These are phyloP conservation scores for Petunia axillaris DNA, from an alignment of 257 asterid species.

Conservation along the genomic window DNA sequence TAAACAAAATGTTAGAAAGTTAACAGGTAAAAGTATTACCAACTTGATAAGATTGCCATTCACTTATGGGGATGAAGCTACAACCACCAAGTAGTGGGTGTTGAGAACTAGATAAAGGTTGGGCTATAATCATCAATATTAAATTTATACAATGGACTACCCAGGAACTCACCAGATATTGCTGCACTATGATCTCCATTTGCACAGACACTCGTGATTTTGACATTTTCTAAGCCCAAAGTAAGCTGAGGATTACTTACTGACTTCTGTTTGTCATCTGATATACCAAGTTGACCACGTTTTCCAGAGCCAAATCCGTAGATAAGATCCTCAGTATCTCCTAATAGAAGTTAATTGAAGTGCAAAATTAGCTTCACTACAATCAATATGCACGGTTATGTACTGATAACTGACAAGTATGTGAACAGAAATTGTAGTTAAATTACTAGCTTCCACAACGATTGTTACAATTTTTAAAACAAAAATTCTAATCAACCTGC, in stretches of 20 bases:
- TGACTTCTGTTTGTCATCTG: constrained; percentile 56
- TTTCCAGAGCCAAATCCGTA: constrained; percentile 88
- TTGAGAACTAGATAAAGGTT: neutral
- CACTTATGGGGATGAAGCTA: neutral
- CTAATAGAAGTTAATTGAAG: constrained; percentile 31
- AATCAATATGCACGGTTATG: constrained; percentile 13
- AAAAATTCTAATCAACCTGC: neutral
- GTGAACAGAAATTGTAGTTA: neutral
- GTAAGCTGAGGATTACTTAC: constrained; percentile 62
- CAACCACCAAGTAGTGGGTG: neutral
- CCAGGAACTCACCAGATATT: constrained; percentile 55
- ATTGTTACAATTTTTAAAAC: neutral
- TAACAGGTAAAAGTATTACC: neutral
- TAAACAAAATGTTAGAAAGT: neutral
- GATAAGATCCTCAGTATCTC: constrained; percentile 49
- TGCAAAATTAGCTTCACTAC: neutral
- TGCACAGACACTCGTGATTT: constrained; percentile 49
- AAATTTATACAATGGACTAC: neutral
- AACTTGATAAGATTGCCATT: constrained; percentile 10
- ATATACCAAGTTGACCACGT: constrained; percentile 89
- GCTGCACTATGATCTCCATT: constrained; percentile 99
- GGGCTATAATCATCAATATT: neutral
- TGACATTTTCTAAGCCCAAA: constrained; percentile 53
- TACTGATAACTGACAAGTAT: neutral
- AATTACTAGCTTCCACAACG: neutral